A percentile compares a stretch with the other conserved stretches of the same genome.
phyloP scores from a whole-genome alignment of 2,329 filamentous ascomycete species.

The Chrysoporthe cubensis region DNA sequence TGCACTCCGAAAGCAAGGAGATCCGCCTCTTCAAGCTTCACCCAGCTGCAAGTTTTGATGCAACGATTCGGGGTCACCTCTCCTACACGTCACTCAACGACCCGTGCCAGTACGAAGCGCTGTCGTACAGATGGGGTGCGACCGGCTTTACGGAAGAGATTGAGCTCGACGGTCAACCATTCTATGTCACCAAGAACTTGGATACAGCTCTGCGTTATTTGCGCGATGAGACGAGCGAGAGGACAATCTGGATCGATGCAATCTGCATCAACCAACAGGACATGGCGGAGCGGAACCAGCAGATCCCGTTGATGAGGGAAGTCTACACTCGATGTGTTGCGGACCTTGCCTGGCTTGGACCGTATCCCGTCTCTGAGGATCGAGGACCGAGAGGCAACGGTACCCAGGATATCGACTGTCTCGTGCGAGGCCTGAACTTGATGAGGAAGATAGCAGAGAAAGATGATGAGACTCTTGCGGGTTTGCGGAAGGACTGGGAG shows the following conservation, averaged over 20 bases:
- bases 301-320: conserved; percentile 38
- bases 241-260: conserved; percentile 29
- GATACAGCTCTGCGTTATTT: conserved; percentile 23
- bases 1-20: background rate
- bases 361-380: background rate
- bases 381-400: background rate
- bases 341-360: conserved; percentile 22
- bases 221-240: conserved; percentile 7
- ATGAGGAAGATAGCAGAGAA: conserved; percentile 10
- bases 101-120: conserved; percentile 25
- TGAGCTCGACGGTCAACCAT: conserved; percentile 10
- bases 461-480: conserved; percentile 9
- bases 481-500: background rate
- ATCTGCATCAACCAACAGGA: conserved; percentile 30
- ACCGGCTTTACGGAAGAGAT: conserved; percentile 6
- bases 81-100: background rate
- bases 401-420: background rate
- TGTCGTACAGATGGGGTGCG: conserved; percentile 30
- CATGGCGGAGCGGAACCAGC: conserved; percentile 25
- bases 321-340: conserved; percentile 33
- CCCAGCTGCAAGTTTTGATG: background rate
- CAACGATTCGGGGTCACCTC: background rate
- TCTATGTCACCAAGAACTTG: conserved; percentile 20
- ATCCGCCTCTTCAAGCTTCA: conserved; percentile 1
- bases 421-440: background rate